Conservation (phyloP, 768 basidiomycete species). For the Russula griseocarnosa region DNA sequence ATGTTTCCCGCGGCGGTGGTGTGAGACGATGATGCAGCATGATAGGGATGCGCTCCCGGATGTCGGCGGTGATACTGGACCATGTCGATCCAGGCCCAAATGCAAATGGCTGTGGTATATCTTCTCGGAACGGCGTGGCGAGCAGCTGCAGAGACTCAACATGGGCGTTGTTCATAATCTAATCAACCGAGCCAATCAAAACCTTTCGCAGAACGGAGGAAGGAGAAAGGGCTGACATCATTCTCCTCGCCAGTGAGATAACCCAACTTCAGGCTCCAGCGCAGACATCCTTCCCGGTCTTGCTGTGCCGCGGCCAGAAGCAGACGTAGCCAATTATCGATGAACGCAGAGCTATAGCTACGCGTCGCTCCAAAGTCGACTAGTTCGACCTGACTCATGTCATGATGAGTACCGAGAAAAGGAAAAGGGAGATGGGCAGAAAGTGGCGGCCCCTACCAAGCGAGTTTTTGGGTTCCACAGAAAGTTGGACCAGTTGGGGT, state of each 20-base stretch:
- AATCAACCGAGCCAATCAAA: slow-evolving; percentile 3
- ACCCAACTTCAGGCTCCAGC: slow-evolving; percentile 75
- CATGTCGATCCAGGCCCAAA: slow-evolving; percentile 69
- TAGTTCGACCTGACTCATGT: slow-evolving; percentile 57
- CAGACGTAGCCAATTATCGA: slow-evolving; percentile 82
- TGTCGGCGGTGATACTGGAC: slow-evolving; percentile 69
- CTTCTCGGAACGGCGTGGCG: slow-evolving; percentile 76
- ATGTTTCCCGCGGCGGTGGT: slow-evolving; percentile 92
- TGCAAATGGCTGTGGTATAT: slow-evolving; percentile 66
- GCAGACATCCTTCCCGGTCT: slow-evolving; percentile 63
- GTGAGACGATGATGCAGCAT: slow-evolving; percentile 88
- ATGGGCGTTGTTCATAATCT: slow-evolving; percentile 88
- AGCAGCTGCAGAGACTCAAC: slow-evolving; percentile 78
- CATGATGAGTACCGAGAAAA: background rate
- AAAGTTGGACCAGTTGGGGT: slow-evolving; percentile 99
- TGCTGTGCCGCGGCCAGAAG: slow-evolving; percentile 72
- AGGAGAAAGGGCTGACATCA: slow-evolving; percentile 48
- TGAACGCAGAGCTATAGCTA: slow-evolving; percentile 79
- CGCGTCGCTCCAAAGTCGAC: slow-evolving; percentile 97
- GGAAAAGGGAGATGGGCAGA: background rate
- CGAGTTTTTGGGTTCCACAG: slow-evolving; percentile 70
- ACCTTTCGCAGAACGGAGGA: background rate
- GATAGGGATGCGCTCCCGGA: slow-evolving; percentile 77
- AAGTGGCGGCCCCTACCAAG: slow-evolving; percentile 43
- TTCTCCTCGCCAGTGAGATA: slow-evolving; percentile 90